These are phyloP conservation scores for Raphanus hybrid DNA, from an alignment of 441 rosid species.

Conservation along the genomic window DNA sequence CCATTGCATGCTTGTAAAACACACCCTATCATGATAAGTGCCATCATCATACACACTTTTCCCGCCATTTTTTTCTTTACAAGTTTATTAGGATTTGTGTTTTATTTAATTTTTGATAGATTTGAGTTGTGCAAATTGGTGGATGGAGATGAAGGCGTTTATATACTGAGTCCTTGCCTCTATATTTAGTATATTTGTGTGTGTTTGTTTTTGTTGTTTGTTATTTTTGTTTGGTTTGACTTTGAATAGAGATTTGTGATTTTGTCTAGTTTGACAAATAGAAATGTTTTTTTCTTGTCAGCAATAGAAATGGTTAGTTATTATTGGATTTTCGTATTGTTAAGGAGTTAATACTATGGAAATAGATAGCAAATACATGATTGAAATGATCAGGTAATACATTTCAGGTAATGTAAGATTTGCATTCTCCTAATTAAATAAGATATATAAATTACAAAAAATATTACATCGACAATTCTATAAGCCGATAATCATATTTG, in stretches of 20 bases:
- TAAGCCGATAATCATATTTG: too few relatives aligned
- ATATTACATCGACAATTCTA: too few relatives aligned
- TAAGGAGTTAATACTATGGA: too few relatives aligned
- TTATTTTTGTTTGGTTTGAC: slow-evolving; percentile 12
- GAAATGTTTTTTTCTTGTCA: too few relatives aligned
- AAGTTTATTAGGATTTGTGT: not conserved
- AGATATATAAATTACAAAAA: too few relatives aligned
- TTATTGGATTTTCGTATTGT: too few relatives aligned
- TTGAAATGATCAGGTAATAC: too few relatives aligned
- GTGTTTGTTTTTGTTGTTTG: not conserved
- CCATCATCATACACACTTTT: slow-evolving; percentile 22
- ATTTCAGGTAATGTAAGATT: too few relatives aligned
- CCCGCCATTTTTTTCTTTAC: slow-evolving; percentile 28
- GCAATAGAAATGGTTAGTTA: not conserved
- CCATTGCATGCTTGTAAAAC: slow-evolving; percentile 34
- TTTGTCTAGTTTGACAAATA: not conserved
- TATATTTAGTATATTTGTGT: slow-evolving; percentile 18
- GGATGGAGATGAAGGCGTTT: not conserved
- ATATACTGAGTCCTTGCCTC: slow-evolving; percentile 15
- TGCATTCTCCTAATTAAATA: too few relatives aligned
- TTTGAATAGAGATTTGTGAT: not conserved
- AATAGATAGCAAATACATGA: too few relatives aligned
- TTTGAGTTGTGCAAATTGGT: not conserved
- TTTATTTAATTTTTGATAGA: slow-evolving; percentile 13
- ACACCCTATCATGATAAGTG: slow-evolving; percentile 29